Conservation (phyloP, 495 filamentous ascomycete genomes). For the Elasticomyces elasticus region DNA sequence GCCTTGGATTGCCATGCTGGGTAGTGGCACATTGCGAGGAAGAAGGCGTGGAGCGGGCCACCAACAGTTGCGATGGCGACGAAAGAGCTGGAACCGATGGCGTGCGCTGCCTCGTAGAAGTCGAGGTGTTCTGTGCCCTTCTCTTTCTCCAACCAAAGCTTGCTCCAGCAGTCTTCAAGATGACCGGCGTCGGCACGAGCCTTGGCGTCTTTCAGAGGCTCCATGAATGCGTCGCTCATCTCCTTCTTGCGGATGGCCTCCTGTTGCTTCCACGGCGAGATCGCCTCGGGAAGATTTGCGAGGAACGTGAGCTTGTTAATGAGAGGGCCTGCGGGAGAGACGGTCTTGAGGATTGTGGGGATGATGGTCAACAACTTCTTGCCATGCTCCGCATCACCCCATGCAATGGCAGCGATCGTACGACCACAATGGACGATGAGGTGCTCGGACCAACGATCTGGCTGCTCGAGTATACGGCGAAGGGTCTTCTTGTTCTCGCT, state of each 20-base stretch:
- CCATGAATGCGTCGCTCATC: conserved; percentile 30
- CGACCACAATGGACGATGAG: conserved; percentile 52
- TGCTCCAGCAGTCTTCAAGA: conserved; percentile 24
- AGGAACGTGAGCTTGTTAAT: conserved; percentile 38
- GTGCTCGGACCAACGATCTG: conserved; percentile 40
- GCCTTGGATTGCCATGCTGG: conserved; percentile 45
- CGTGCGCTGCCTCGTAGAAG: conserved; percentile 35
- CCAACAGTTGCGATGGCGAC: conserved; percentile 36
- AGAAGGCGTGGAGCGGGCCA: conserved; percentile 45
- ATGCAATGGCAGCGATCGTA: conserved; percentile 48
- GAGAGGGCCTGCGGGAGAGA: conserved; percentile 47
- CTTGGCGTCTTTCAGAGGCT: conserved; percentile 27
- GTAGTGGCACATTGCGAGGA: conserved; percentile 51
- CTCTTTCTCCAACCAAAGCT: conserved; percentile 20
- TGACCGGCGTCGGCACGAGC: conserved; percentile 16
- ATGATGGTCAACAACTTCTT: conserved; percentile 44
- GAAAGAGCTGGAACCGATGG: conserved; percentile 34
- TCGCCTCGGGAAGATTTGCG: conserved; percentile 27
- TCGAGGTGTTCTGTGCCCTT: conserved; percentile 20
- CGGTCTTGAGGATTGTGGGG: conserved; percentile 47
- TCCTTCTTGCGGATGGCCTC: conserved; percentile 28
- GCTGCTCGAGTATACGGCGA: conserved; percentile 26
- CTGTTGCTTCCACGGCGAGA: conserved; percentile 28
- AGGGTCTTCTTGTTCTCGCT: conserved; percentile 28
- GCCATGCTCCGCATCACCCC: conserved; percentile 42